Conservation (phyloP, 768 basidiomycete species). For the Termitomyces sp. region DNA sequence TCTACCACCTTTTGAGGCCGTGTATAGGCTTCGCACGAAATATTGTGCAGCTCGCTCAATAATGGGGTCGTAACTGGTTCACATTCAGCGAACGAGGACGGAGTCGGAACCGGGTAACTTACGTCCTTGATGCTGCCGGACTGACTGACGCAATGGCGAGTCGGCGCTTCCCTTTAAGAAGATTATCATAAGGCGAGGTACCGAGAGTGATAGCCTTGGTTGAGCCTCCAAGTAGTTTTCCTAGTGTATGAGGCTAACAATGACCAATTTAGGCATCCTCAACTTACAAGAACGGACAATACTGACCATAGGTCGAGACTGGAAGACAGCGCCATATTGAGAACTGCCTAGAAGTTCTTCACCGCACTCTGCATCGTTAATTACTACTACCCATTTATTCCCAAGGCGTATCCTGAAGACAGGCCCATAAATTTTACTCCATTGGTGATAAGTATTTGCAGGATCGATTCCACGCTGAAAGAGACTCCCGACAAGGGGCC, state of each 20-base stretch:
- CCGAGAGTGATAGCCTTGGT: slow-evolving; percentile 13
- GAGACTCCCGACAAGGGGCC: slow-evolving; percentile 15
- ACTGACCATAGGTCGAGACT: slow-evolving; percentile 13
- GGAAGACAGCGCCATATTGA: slow-evolving; percentile 11
- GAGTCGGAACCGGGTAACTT: background rate
- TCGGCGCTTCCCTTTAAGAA: slow-evolving; percentile 13
- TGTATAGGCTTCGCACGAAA: slow-evolving; percentile 6
- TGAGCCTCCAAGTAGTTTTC: slow-evolving; percentile 7
- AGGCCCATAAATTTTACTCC: slow-evolving; percentile 15
- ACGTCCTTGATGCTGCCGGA: slow-evolving; percentile 10
- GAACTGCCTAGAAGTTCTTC: slow-evolving; percentile 13
- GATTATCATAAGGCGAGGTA: slow-evolving; percentile 11
- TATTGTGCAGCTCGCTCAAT: slow-evolving; percentile 13
- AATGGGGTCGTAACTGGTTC: slow-evolving; percentile 7
- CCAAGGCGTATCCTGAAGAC: slow-evolving; percentile 14
- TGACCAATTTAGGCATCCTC: background rate
- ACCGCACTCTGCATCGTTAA: slow-evolving; percentile 11
- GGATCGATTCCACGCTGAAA: slow-evolving; percentile 13
- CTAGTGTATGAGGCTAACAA: slow-evolving; percentile 7
- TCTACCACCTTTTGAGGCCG: slow-evolving; percentile 1
- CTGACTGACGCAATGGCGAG: slow-evolving; percentile 15
- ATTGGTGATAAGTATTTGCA: slow-evolving; percentile 13
- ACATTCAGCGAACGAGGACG: background rate
- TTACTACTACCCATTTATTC: slow-evolving; percentile 12
- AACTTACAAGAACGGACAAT: background rate